Base-by-base conservation (phyloP, 1,284 basidiomycete species). In the Xerocomus nothofagi region DNA sequence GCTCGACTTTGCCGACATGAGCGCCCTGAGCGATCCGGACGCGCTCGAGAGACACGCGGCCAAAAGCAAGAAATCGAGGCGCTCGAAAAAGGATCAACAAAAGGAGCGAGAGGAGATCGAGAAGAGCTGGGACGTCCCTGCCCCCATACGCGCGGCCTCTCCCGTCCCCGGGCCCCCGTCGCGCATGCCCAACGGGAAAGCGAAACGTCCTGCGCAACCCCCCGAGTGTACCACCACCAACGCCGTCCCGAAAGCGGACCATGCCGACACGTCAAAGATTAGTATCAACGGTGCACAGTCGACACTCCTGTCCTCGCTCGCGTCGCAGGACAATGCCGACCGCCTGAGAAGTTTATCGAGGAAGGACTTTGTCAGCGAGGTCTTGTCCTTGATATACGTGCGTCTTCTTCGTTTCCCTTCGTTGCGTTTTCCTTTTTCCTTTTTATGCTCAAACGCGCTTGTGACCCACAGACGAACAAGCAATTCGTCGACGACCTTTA, bases 351-450 rank as follows among this genome's bases (percentile, higher is more conserved):
- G 29, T 39, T 54, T 81, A 54, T 74, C 75, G 47, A 76, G 75
- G 61, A 84, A 80, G 44, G 81, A 81, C 39, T 91, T 91, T 63
- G 75, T 88, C 29, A 71, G 74, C 46, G 81, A 88, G 62, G 69
- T 91, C 46, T 66, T 88, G 59, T 80, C 77, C 23, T 71, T 90
- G 58, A 79, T 90, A 49, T 82, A 88, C 65, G 86, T 90, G 49
- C 62, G 84, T 76, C 29, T 9, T 12, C 8, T 27, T 39, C 39
- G 17, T 4, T n/a, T n/a, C n/a, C n/a, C n/a, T n/a, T n/a, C n/a
- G n/a, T n/a, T n/a, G n/a, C n/a, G n/a, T n/a, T n/a, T n/a, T 6
- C 8, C 17, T 49, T 31, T 11, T n/a, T 21, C 6, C 41, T n/a
- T 29, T 39, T 15, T 6, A 21, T 41, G 21, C 52, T 58, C 21